phyloP scores from a whole-genome alignment of 441 rosid species.

The Croton setiger region DNA sequence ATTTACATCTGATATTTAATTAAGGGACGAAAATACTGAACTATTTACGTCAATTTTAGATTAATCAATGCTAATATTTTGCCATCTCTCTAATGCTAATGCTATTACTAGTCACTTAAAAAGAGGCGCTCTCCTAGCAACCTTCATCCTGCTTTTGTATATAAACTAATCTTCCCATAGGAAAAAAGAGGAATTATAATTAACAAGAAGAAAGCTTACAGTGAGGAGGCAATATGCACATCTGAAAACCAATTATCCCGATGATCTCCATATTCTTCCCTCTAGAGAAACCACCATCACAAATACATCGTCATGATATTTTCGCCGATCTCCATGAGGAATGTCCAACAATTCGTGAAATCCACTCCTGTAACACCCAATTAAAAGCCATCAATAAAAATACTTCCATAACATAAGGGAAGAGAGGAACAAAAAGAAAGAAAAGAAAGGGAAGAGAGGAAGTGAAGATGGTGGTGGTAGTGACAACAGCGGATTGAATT shows the following conservation, averaged over 20 bases:
- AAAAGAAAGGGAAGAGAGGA: too few relatives aligned
- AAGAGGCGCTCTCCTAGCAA: conserved; percentile 3
- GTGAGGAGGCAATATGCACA: conserved; percentile 25
- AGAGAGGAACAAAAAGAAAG: too few relatives aligned
- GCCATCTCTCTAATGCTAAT: too few relatives aligned
- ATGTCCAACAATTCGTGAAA: conserved; percentile 87
- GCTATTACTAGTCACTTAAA: not conserved
- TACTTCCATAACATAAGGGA: not conserved
- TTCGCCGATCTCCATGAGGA: conserved; percentile 87
- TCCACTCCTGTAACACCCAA: conserved; percentile 67
- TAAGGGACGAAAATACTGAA: too few relatives aligned
- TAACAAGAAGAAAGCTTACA: conserved; percentile 21
- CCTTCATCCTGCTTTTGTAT: not conserved
- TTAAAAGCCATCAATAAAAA: conserved; percentile 5
- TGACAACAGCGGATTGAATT: too few relatives aligned
- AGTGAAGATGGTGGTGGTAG: too few relatives aligned
- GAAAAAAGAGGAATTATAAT: conserved; percentile 1
- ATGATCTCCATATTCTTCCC: conserved; percentile 96
- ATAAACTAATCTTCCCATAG: not conserved
- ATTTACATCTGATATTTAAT: too few relatives aligned
- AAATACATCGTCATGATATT: conserved; percentile 93
- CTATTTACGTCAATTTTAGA: too few relatives aligned
- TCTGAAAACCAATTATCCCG: conserved; percentile 49
- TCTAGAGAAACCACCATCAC: conserved; percentile 96
- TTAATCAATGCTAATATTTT: too few relatives aligned